Evolutionary conservation across 169 alveolate genomes (phyloP), one percentile per base, ranked within the genome.

Genomic region (Plasmodium billcollinsi): DNA sequence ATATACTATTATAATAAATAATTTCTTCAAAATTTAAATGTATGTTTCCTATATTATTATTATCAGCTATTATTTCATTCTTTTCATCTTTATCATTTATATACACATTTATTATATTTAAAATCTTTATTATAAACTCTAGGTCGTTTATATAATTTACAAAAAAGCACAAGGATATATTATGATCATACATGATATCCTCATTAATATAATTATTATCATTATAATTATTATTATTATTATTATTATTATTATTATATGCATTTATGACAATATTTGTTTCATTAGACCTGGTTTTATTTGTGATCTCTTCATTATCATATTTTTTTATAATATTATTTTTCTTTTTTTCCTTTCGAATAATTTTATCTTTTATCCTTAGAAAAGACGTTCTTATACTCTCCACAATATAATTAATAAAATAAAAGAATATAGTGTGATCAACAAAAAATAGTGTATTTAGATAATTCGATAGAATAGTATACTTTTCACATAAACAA

Each of bases 21-120:
- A 78, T 65, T 15, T 78, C 78, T n/a, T 78, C 89, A 78, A 59
- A 78, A 39, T 11, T 66, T 24, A 78, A 1, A n/a, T 66, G 7
- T 0, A 21, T 15, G n/a, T 20, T 20, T 43, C 15, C 24, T 29
- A 78, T 18, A 65, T 65, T 11, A 6, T 63, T 47, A 12, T 50
- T 47, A 14, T 9, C 21, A 29, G 29, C n/a, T n/a, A 15, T 21
- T 20, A 20, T 24, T 62, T 62, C 71, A 18, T 62, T 39, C 20
- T 45, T 71, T 18, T 71, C 80, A 67, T 21, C 11, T 39, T 39
- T 39, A 8, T 63, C 29, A 26, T 24, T 63, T 9, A n/a, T 45
- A 33, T 45, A 21, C 7, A 20, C 43, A 21, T 47, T 52, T 21
- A 45, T 15, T 8, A 78, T 18, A 47, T 29, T 78, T 15, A 54